Evolutionary conservation across 1,284 basidiomycete species (phyloP), one percentile per base, ranked within the genome.

Genomic region (Ceratobasidium sp.): DNA sequence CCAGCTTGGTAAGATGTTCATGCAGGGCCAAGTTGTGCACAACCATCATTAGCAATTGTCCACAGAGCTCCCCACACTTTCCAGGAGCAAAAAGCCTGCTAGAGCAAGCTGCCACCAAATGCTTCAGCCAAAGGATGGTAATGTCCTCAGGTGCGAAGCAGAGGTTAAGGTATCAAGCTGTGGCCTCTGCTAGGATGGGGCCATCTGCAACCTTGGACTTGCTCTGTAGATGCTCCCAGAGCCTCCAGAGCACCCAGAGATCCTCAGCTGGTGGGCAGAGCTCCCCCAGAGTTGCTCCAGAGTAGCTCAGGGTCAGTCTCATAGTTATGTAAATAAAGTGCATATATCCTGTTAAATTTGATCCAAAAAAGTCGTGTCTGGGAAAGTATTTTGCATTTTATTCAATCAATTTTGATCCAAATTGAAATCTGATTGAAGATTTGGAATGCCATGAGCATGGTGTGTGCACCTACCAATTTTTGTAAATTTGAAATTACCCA

Each of bases 181-280:
- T 77, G 46, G 77, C 78, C 61, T 77, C 77, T 27, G 74, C 74
- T 1, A 78, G 61, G 48, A 78, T 65, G 13, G 77, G 77, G n/a
- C n/a, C 37, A 49, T 53, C 51, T 53, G 51, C 22, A 53, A 27
- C 27, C 24, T n/a, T 11, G 1, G 24, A 1, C 51, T 24, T 11
- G 24, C 51, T 53, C 51, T 53, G 51, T 16, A 53, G 16, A 24
- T 7, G 51, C 51, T 27, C 22, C 14, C 22, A 53, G 51, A 53
- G 19, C 22, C 6, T 2, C 22, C 22, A 53, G 51, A 53, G 51
- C 13, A 7, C 1, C 51, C 51, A 53, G 51, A 53, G 51, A 13
- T 14, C 3, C 24, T 53, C 51, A 24, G 2, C 51, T 29, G 29
- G 51, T 24, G 51, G 51, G n/a, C n/a, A n/a, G n/a, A n/a, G n/a